Evolutionary conservation across 441 rosid species (phyloP), one percentile per base, ranked within the genome.

Genomic region (Melastoma candidum): DNA sequence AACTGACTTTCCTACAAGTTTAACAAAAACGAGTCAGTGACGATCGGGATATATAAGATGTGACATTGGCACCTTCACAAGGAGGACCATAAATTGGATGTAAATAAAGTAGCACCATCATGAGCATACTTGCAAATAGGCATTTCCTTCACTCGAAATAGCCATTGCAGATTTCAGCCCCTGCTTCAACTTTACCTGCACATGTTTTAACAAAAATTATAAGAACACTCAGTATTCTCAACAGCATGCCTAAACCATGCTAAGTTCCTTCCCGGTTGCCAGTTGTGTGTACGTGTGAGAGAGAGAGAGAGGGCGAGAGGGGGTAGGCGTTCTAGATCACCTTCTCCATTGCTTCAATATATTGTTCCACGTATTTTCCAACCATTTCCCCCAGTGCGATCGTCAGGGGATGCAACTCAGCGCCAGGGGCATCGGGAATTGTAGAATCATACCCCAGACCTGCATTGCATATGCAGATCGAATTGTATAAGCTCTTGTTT

Each of bases 291-390:
- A 17, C 1, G 22, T 17, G 22, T 17, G 22, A 17, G 22, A 17
- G 22, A 17, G 22, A 17, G 22, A 1, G 22, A 17, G 22, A 17
- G 22, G 22, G 22, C 22, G 22, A 1, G 11, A 46, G 29, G 29
- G 26, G 51, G 54, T n/a, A 29, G 36, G 36, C 5, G 36, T 3
- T 29, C 14, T 6, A 1, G 44, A 3, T 13, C 29, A 92, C 98
- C 86, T 93, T 89, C 68, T 93, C 97, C 99, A 93, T 84, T 63
- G 81, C 80, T 65, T 89, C 95, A 55, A 84, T 49, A 71, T 93
- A 93, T 58, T 84, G 87, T 41, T 68, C 71, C 67, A 93, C 77
- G 49, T 32, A 66, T 54, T 68, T 69, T 57, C 77, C 76, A 54
- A 93, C 90, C 60, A 76, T 82, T 70, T 78, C 84, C 26, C 77